Percentiles rank a stretch among this genome's conserved stretches.
Evolutionary conservation across 2,329 filamentous ascomycete species (phyloP).

Genomic region (Curvularia sp.): DNA sequence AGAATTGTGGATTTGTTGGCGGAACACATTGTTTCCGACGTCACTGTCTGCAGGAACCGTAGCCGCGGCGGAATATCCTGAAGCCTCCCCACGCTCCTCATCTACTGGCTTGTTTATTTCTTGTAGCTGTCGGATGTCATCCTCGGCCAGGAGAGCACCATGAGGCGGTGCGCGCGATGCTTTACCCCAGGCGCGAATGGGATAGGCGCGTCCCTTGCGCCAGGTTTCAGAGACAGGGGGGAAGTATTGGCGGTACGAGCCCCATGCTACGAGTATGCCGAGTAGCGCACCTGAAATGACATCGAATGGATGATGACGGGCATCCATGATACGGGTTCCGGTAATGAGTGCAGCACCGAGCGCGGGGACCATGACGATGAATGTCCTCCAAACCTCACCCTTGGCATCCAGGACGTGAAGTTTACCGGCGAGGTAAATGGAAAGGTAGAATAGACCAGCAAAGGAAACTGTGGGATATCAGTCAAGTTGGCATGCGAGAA

Average conservation of each 20-base stretch:
- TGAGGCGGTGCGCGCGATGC: slow-evolving; percentile 46
- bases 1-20: slow-evolving; percentile 48
- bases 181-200: slow-evolving; percentile 63
- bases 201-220: slow-evolving; percentile 65
- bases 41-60: slow-evolving; percentile 28
- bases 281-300: slow-evolving; percentile 63
- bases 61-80: slow-evolving; percentile 39
- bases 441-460: slow-evolving; percentile 65
- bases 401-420: slow-evolving; percentile 66
- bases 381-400: slow-evolving; percentile 66
- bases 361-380: slow-evolving; percentile 61
- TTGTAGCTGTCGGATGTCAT: slow-evolving; percentile 43
- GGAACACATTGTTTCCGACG: slow-evolving; percentile 46
- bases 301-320: slow-evolving; percentile 67
- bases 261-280: slow-evolving; percentile 60
- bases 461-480: slow-evolving; percentile 58
- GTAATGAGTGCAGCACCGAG: slow-evolving; percentile 63
- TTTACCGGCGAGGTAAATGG: slow-evolving; percentile 66
- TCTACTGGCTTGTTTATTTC: slow-evolving; percentile 37
- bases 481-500: slow-evolving; percentile 12
- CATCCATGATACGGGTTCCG: slow-evolving; percentile 67
- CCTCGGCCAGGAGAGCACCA: slow-evolving; percentile 35
- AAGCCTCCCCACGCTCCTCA: slow-evolving; percentile 43
- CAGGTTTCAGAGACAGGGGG: slow-evolving; percentile 62
- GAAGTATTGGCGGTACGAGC: slow-evolving; percentile 66